Evolutionary conservation across 176 grass and related monocot genomes (phyloP).

Genomic region (Cenchrus purpureus): DNA sequence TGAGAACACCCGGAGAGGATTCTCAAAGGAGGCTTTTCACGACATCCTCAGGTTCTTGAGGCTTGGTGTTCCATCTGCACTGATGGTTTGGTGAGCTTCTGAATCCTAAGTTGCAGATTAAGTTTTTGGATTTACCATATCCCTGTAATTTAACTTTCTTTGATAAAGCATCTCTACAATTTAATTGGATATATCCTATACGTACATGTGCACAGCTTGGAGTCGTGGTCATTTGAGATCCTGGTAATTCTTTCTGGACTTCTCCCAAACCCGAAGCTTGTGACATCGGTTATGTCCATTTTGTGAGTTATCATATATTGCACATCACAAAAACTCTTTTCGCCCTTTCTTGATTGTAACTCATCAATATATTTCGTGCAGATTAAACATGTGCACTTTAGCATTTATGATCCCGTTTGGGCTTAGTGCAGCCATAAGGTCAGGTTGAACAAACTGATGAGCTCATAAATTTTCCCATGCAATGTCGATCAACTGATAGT

Average conservation of each 20-base stretch:
- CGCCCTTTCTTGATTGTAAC: slow-evolving; percentile 10
- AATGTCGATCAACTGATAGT: neutral
- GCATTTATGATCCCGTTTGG: slow-evolving; percentile 75
- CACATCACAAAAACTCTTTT: neutral
- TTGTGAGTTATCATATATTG: slow-evolving; percentile 34
- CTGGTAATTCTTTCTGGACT: slow-evolving; percentile 81
- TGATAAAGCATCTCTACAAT: neutral
- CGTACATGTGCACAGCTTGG: slow-evolving; percentile 52
- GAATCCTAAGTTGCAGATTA: neutral
- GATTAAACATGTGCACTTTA: slow-evolving; percentile 63
- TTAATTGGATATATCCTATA: neutral
- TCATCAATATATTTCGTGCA: slow-evolving; percentile 37
- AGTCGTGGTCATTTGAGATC: slow-evolving; percentile 88
- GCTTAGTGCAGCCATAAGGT: slow-evolving; percentile 85
- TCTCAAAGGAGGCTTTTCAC: slow-evolving; percentile 62
- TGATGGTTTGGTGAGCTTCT: slow-evolving; percentile 83
- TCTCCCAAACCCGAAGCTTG: slow-evolving; percentile 81
- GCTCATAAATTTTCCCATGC: neutral
- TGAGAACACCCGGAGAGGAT: slow-evolving; percentile 50
- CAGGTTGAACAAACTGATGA: slow-evolving; percentile 8
- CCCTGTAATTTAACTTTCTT: too few relatives aligned
- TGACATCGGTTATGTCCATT: slow-evolving; percentile 78
- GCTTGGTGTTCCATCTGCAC: slow-evolving; percentile 74
- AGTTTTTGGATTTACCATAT: neutral
- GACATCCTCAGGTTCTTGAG: slow-evolving; percentile 50